Evolutionary conservation across 2,329 filamentous ascomycete genomes (phyloP).

Genomic region (Aurifilum marmelostoma): DNA sequence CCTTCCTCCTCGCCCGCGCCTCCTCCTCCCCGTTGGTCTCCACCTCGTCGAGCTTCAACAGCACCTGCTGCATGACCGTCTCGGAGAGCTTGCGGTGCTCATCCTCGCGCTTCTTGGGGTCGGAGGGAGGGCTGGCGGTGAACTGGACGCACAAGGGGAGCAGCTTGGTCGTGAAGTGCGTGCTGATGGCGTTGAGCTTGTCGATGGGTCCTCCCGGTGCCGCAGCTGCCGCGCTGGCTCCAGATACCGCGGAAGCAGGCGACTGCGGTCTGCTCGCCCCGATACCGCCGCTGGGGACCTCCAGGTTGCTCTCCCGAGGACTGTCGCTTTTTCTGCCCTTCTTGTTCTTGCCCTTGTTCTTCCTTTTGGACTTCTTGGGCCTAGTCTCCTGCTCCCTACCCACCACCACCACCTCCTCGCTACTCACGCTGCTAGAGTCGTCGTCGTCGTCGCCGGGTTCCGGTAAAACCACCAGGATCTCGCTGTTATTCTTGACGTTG

Average conservation of each 20-base stretch:
- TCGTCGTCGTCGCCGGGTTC: constrained; percentile 53
- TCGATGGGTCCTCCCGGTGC: constrained; percentile 52
- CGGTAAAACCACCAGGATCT: constrained; percentile 62
- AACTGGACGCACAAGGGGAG: constrained; percentile 69
- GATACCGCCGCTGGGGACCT: constrained; percentile 40
- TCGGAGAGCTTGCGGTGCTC: constrained; percentile 77
- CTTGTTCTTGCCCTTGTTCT: constrained; percentile 46
- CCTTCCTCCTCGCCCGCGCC: constrained; percentile 68
- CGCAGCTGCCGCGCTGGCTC: constrained; percentile 35
- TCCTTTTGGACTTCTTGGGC: constrained; percentile 44
- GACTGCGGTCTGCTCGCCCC: constrained; percentile 45
- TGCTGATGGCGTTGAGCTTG: constrained; percentile 68
- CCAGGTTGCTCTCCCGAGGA: constrained; percentile 49
- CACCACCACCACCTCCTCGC: constrained; percentile 49
- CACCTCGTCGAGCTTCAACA: constrained; percentile 77
- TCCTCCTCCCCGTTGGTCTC: constrained; percentile 72
- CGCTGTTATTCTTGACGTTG: constrained; percentile 64
- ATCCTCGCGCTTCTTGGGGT: constrained; percentile 69
- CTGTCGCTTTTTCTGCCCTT: constrained; percentile 47
- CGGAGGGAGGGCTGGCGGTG: constrained; percentile 63
- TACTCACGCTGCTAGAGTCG: constrained; percentile 41
- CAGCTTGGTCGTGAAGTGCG: constrained; percentile 66
- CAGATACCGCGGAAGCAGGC: constrained; percentile 37
- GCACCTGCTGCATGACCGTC: constrained; percentile 73
- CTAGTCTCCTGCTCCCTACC: constrained; percentile 49